Base-by-base conservation (phyloP, 2,329 filamentous ascomycete genomes). In the Mycosphaerella sp. region DNA sequence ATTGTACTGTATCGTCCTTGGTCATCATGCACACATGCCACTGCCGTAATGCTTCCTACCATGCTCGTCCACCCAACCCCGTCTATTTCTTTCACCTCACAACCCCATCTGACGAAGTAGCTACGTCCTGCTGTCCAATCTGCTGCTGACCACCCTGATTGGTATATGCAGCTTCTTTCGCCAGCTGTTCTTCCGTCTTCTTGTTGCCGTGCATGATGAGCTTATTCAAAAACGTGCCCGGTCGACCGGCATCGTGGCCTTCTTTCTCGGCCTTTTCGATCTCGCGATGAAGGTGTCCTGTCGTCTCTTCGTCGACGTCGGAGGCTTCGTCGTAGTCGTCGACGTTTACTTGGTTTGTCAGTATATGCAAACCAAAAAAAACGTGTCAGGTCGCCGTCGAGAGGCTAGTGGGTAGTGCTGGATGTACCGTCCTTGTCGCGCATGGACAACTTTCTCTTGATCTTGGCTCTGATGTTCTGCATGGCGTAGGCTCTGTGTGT, bases 151-250 rank as follows among this genome's bases (percentile, higher is more conserved):
- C 45, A 17, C 45, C 45, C 13, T 49, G 45, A 37, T 49, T 49
- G 28, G 45, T 37, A n/a, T 49, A 49, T 4, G 45, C 45, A 2
- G 51, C 46, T 40, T 65, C 60, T 28, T 56, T 50, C 17, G 57
- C 56, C 32, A 68, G 50, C 60, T 69, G 61, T 34, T 67, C 64
- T 54, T 70, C 67, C 5, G 67, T 70, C 64, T 68, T 70, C 63
- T 68, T 66, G 60, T 70, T 70, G 53, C 67, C 67, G 58, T 68
- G 64, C 52, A 62, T 59, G 55, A 54, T 68, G 44, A 70, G 62
- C 49, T 64, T 64, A 61, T 69, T 68, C 46, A 70, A 57, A 59
- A 68, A 68, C 50, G 55, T 64, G 55, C 65, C 65, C 2, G 65
- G 65, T 54, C 63, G 66, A 54, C 67, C 67, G 16, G 63, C 49